Conservation (phyloP, 1,284 basidiomycete species). For the Volvariella volvacea region DNA sequence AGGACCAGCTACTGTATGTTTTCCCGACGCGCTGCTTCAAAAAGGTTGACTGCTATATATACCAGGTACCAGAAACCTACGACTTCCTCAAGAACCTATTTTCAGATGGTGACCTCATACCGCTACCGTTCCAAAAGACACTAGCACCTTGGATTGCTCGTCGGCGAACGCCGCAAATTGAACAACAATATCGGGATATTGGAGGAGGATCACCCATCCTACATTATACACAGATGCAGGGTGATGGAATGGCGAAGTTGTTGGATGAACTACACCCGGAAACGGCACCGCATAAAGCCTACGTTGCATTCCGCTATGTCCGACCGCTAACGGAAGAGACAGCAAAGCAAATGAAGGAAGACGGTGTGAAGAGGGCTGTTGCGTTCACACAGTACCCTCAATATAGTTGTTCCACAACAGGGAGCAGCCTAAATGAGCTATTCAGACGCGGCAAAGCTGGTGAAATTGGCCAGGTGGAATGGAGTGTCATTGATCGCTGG, state of each 20-base stretch:
- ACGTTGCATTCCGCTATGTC: conserved; percentile 93
- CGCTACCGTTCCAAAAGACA: conserved; percentile 85
- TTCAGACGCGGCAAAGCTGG: conserved; percentile 59
- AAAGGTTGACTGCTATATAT: conserved; percentile 8
- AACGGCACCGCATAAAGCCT: conserved; percentile 94
- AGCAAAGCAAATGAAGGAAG: conserved; percentile 78
- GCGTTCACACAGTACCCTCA: conserved; percentile 99
- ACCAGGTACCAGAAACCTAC: conserved; percentile 77
- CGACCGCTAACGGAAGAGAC: conserved; percentile 84
- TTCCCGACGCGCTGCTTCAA: conserved; percentile 6
- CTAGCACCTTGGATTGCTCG: conserved; percentile 88
- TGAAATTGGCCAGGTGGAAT: conserved; percentile 66
- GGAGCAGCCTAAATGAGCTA: conserved; percentile 94
- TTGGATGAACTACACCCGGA: conserved; percentile 91
- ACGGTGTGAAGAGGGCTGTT: conserved; percentile 89
- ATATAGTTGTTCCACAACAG: conserved; percentile 97
- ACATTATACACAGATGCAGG: conserved; percentile 85
- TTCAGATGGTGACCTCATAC: conserved; percentile 93
- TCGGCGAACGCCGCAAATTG: conserved; percentile 91
- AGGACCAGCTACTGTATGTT: conserved; percentile 81
- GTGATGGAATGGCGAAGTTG: conserved; percentile 83
- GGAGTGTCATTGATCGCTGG: conserved; percentile 99
- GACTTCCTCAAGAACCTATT: conserved; percentile 94
- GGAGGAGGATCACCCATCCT: conserved; percentile 99
- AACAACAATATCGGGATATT: conserved; percentile 91